These are phyloP conservation scores for Tremellales sp. DNA, from an alignment of 1,284 basidiomycete species.

Conservation along the genomic window DNA sequence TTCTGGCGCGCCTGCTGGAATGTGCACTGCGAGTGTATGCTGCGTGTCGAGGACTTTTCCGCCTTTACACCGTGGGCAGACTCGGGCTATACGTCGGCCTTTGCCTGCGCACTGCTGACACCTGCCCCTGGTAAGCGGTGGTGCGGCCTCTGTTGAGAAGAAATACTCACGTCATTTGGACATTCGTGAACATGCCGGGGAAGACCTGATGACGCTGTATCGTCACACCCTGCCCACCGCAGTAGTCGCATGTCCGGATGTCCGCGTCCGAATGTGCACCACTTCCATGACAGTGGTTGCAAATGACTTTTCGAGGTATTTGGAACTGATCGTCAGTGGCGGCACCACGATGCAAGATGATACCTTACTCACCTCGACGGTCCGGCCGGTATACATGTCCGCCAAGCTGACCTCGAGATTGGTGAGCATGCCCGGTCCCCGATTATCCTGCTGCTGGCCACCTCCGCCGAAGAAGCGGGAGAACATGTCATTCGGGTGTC, in stretches of 20 bases:
- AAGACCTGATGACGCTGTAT: constrained; percentile 87
- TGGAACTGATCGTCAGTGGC: constrained; percentile 62
- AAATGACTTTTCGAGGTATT: constrained; percentile 81
- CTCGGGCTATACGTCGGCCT: constrained; percentile 66
- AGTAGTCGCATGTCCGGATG: constrained; percentile 73
- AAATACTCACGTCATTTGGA: constrained; percentile 46
- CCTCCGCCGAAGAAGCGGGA: constrained; percentile 79
- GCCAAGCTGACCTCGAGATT: constrained; percentile 82
- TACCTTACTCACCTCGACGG: constrained; percentile 73
- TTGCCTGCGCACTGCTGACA: constrained; percentile 74
- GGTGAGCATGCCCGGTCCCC: constrained; percentile 74
- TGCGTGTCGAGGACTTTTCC: constrained; percentile 65
- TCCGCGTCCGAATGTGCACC: constrained; percentile 83
- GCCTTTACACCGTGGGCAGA: constrained; percentile 77
- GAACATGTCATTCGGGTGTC: constrained; percentile 92
- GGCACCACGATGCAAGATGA: neutral
- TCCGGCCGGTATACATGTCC: constrained; percentile 81
- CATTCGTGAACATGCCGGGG: constrained; percentile 77
- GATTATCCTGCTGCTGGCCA: constrained; percentile 64
- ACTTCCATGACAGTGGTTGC: constrained; percentile 86
- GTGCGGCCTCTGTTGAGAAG: neutral
- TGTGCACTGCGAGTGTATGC: constrained; percentile 66
- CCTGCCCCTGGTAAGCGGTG: constrained; percentile 55
- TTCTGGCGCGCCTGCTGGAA: constrained; percentile 84
- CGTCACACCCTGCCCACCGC: constrained; percentile 78